phyloP scores from a whole-genome alignment of 257 asterid species.

The Rubia yunnanensis region DNA sequence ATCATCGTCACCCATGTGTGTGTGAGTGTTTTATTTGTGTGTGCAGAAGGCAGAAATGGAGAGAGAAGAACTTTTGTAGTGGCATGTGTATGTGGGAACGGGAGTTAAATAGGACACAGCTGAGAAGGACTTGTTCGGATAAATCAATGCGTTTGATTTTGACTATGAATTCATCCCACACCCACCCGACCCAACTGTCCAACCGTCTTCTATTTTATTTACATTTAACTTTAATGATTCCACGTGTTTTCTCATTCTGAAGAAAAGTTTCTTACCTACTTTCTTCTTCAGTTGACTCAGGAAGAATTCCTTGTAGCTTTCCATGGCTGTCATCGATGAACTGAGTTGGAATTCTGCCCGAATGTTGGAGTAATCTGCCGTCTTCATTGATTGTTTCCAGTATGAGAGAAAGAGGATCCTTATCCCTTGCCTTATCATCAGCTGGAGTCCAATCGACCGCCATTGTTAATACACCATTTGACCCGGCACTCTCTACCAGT shows the following conservation, averaged over 20 bases:
- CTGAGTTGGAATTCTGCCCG: too few relatives aligned
- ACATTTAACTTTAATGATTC: background rate
- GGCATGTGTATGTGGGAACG: background rate
- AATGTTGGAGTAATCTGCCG: too few relatives aligned
- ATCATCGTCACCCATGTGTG: constrained; percentile 43
- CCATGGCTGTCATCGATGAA: too few relatives aligned
- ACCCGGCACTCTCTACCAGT: too few relatives aligned
- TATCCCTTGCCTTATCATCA: too few relatives aligned
- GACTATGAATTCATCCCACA: constrained; percentile 24
- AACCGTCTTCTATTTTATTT: too few relatives aligned
- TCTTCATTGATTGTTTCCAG: too few relatives aligned
- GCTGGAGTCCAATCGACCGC: too few relatives aligned
- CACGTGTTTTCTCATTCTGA: background rate
- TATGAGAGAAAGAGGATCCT: too few relatives aligned
- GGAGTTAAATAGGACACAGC: background rate
- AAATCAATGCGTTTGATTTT: constrained; percentile 20
- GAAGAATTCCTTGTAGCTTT: too few relatives aligned
- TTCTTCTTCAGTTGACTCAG: too few relatives aligned
- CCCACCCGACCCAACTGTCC: background rate
- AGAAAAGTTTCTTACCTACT: background rate
- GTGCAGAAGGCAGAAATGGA: background rate
- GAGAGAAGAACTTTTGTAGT: background rate
- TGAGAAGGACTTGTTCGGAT: constrained; percentile 15
- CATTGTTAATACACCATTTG: too few relatives aligned
- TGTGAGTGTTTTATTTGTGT: background rate